These are phyloP conservation scores for Betula pendula DNA, from an alignment of 306 rosid species.

Conservation along the genomic window DNA sequence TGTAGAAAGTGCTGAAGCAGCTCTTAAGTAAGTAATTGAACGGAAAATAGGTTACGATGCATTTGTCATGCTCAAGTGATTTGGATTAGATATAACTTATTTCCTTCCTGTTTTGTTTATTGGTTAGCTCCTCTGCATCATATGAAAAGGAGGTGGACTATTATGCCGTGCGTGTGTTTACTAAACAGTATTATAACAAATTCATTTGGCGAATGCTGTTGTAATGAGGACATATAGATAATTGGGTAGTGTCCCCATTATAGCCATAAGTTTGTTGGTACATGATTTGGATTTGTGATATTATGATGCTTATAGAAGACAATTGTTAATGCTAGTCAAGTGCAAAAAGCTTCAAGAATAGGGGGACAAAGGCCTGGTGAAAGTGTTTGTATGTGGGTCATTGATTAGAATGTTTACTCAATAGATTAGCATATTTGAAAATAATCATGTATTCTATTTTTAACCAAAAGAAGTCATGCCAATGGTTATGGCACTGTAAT, in stretches of 20 bases:
- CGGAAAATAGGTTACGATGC: constrained; percentile 6
- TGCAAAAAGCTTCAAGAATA: background rate
- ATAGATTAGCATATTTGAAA: background rate
- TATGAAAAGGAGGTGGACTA: background rate
- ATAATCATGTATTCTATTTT: background rate
- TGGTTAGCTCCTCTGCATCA: background rate
- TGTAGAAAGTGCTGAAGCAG: constrained; percentile 85
- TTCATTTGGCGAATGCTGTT: background rate
- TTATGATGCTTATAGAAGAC: background rate
- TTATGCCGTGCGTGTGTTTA: background rate
- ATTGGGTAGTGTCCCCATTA: background rate
- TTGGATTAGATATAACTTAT: background rate
- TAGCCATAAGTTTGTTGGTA: background rate
- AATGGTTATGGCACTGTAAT: background rate
- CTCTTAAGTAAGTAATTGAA: constrained; percentile 66
- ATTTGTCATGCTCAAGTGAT: background rate
- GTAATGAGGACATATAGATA: background rate
- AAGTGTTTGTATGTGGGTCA: background rate
- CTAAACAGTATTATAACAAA: background rate
- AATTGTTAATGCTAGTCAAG: background rate
- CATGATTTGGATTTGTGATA: background rate
- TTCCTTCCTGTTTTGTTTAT: background rate
- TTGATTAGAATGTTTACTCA: background rate
- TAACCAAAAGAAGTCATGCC: background rate
- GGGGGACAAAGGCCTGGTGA: background rate